Percentiles rank a stretch among this genome's conserved stretches.
Evolutionary conservation across 148 eudicot genomes (phyloP).

Genomic region (Heliamphora exappendiculata): DNA sequence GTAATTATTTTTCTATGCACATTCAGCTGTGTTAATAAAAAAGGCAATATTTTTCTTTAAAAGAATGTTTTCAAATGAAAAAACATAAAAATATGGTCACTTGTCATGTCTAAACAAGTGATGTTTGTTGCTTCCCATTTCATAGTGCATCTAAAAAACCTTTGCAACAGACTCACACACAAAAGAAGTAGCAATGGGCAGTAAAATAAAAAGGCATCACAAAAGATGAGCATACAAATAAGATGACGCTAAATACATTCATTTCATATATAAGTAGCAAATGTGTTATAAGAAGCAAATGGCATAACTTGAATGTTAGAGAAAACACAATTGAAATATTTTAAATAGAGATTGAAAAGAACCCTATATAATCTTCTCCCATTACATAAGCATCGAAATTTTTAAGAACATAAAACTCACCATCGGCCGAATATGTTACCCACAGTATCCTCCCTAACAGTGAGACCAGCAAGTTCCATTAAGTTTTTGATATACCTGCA

Average conservation of each 20-base stretch:
- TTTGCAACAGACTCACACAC: not conserved
- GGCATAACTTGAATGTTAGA: not conserved
- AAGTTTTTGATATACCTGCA: slow-evolving; percentile 75
- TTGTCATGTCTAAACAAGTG: not conserved
- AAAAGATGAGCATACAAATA: not conserved
- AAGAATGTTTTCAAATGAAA: not conserved
- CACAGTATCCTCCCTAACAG: slow-evolving; percentile 89
- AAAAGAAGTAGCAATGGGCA: not conserved
- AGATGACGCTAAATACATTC: not conserved
- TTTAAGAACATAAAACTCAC: slow-evolving; percentile 36
- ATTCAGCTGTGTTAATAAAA: not conserved
- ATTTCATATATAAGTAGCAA: not conserved
- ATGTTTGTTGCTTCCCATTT: not conserved
- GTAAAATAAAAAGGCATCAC: not conserved
- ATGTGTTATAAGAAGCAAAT: not conserved
- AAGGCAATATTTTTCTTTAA: not conserved
- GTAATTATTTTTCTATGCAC: not conserved
- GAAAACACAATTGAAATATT: not conserved
- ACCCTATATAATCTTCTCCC: not conserved
- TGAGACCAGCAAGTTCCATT: slow-evolving; percentile 88
- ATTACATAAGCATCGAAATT: not conserved
- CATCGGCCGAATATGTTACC: slow-evolving; percentile 98
- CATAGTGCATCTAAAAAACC: not conserved
- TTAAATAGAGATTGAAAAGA: not conserved
- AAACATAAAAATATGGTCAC: not conserved